These are phyloP conservation scores for Apiotrichum montevideense DNA, from an alignment of 1,284 basidiomycete genomes.

Conservation along the genomic window DNA sequence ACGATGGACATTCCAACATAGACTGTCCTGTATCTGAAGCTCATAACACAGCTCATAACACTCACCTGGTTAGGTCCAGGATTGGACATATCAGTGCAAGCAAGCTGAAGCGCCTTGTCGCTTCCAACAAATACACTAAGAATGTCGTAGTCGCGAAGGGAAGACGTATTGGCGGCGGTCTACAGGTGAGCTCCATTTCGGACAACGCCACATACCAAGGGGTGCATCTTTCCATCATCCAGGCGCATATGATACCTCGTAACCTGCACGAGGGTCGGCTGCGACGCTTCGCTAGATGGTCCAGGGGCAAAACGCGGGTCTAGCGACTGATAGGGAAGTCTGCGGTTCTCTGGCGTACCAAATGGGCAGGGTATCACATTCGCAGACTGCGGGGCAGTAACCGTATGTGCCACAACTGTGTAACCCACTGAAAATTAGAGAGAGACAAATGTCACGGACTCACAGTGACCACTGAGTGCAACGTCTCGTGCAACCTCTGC, in stretches of 20 bases:
- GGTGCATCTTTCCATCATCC: constrained; percentile 41
- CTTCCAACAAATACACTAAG: constrained; percentile 39
- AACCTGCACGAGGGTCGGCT: constrained; percentile 37
- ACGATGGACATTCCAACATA: too few relatives aligned
- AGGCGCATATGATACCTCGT: constrained; percentile 41
- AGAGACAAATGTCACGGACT: constrained; percentile 8
- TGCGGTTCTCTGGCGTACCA: constrained; percentile 8
- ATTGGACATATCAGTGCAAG: constrained; percentile 41
- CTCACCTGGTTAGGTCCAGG: constrained; percentile 46
- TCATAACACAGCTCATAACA: background rate
- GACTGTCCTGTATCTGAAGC: too few relatives aligned
- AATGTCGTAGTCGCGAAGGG: constrained; percentile 39
- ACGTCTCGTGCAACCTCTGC: constrained; percentile 30
- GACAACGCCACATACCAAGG: constrained; percentile 17
- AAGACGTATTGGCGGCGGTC: constrained; percentile 34
- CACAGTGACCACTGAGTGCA: constrained; percentile 39
- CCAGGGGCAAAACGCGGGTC: constrained; percentile 31
- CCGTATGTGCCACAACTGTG: constrained; percentile 38
- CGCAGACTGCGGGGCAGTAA: constrained; percentile 26
- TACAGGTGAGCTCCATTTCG: constrained; percentile 7
- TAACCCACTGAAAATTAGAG: constrained; percentile 36
- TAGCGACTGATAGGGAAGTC: constrained; percentile 34
- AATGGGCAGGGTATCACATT: constrained; percentile 35
- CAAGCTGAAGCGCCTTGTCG: constrained; percentile 43
- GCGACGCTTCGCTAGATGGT: constrained; percentile 2